A percentile compares a stretch with the other conserved stretches of the same genome.
Evolutionary conservation across 176 grass and related monocot species (phyloP).

Genomic region (Metroxylon sagu): DNA sequence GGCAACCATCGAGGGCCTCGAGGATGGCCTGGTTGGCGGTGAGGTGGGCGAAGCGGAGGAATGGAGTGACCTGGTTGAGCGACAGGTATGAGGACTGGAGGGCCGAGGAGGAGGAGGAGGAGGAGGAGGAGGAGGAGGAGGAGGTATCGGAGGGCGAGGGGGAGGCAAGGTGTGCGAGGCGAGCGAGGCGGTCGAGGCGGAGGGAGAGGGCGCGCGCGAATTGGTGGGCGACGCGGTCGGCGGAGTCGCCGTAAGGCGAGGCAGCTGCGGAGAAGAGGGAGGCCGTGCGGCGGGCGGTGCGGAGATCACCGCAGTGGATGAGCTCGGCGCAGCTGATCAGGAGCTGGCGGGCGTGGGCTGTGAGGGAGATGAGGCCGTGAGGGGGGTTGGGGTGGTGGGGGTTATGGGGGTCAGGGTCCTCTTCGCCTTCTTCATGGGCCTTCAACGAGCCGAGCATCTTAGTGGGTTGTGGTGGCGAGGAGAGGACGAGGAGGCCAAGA

Average conservation of each 20-base stretch:
- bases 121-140: conserved; percentile 1
- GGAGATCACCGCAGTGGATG: conserved; percentile 51
- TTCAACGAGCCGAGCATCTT: conserved; percentile 77
- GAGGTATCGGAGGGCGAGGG: conserved; percentile 1
- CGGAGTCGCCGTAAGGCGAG: too few relatives aligned
- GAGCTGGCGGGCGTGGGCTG: conserved; percentile 46
- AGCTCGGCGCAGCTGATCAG: conserved; percentile 67
- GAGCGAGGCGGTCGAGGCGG: conserved; percentile 57
- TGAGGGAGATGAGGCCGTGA: not conserved
- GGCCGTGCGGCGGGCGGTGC: conserved; percentile 23
- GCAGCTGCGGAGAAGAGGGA: too few relatives aligned
- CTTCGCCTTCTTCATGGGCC: conserved; percentile 32
- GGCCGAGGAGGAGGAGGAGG: conserved; percentile 4
- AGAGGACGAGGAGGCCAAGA: not conserved
- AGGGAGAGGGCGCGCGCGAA: conserved; percentile 21
- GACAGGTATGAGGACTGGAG: conserved; percentile 51
- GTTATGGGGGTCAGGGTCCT: conserved; percentile 1
- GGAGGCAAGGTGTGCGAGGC: conserved; percentile 52
- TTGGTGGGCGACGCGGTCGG: too few relatives aligned
- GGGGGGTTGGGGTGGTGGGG: not conserved
- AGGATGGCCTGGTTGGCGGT: conserved; percentile 97
- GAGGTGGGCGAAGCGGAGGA: conserved; percentile 89
- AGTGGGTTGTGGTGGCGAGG: not conserved
- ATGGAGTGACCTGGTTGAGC: conserved; percentile 97
- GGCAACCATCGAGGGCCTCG: conserved; percentile 48